Base-by-base conservation (phyloP, 1,139 yeast genomes). In the Zygosaccharomyces sapae region DNA sequence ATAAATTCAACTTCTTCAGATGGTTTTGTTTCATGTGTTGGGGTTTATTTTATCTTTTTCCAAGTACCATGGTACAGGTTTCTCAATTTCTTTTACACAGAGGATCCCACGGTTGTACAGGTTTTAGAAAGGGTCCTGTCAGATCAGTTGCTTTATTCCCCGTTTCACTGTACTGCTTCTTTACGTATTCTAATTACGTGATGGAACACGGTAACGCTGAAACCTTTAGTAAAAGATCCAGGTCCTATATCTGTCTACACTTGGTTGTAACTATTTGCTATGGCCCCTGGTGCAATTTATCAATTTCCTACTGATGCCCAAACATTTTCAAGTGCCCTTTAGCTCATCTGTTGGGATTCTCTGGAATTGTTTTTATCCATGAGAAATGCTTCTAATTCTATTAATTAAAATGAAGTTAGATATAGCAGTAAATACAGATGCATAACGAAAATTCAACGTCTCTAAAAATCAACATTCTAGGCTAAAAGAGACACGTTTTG, bases 261-360 rank as follows among this genome's bases (percentile, higher is more conserved):
- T 90, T 49, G 80, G 84, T 36, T 80, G 83, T 48, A 90, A 89
- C 64, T 86, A 83, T 65, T 74, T 86, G 49, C 81, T 92, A 10
- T 92, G 98, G 98, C 95, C 96, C 43, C 80, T 90, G 1, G 95
- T 92, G 5, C 97, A 92, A 65, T 86, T 90, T 58, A 72, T 90
- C 56, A 92, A 92, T 66, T 92, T 92, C 60, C 71, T 88, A 52
- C 62, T 87, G 7, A 79, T 92, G 62, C 97, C 97, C 0, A 72
- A 81, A 46, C 76, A 77, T 52, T 77, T 81, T 56, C 97, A 92
- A 66, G 95, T 90, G 3, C 97, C 97, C 0, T 90, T 92, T 63
- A 83, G 95, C 49, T 84, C 96, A 1, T 81, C 94, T 0, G 73
- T 92, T n/a, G 88, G 95, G 27, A 94, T 89, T 25, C 71, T 88